phyloP scores from a whole-genome alignment of 257 asterid species.

The Ocimum tenuiflorum region DNA sequence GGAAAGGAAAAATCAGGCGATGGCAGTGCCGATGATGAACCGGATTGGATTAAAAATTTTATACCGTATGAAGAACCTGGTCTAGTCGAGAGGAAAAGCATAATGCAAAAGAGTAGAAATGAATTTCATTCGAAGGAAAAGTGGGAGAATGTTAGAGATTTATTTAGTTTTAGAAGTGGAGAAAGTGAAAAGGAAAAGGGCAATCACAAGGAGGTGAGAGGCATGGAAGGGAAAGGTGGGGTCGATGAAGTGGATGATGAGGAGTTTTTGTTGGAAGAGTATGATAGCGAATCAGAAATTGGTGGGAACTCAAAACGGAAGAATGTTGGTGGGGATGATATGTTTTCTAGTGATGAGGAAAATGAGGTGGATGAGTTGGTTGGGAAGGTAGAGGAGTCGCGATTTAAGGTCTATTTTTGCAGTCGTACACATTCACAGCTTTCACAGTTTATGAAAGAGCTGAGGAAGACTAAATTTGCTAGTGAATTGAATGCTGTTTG shows the following conservation, averaged over 20 bases:
- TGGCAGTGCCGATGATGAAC: constrained; percentile 65
- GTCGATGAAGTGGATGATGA: constrained; percentile 45
- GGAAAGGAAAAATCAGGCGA: constrained; percentile 30
- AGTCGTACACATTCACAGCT: constrained; percentile 98
- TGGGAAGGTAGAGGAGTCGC: constrained; percentile 48
- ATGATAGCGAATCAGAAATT: constrained; percentile 62
- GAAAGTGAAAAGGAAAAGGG: constrained; percentile 24
- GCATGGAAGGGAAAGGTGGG: constrained; percentile 28
- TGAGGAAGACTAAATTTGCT: constrained; percentile 72
- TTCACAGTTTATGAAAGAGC: constrained; percentile 88
- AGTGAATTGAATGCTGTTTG: constrained; percentile 67
- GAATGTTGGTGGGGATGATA: constrained; percentile 36
- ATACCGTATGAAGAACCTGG: constrained; percentile 42
- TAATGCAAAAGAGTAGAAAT: constrained; percentile 18
- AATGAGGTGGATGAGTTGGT: constrained; percentile 36
- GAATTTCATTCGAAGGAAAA: constrained; percentile 26
- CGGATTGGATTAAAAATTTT: constrained; percentile 83
- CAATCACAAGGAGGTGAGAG: constrained; percentile 21
- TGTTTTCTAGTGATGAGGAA: constrained; percentile 66
- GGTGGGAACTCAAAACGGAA: constrained; percentile 51
- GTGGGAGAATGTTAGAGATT: constrained; percentile 33
- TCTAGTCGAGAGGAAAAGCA: constrained; percentile 22
- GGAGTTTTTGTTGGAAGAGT: constrained; percentile 79
- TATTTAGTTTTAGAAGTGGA: constrained; percentile 26
- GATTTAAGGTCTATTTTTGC: constrained; percentile 68